These are phyloP conservation scores for Nicotiana undulata DNA, from an alignment of 257 asterid species.

Conservation along the genomic window DNA sequence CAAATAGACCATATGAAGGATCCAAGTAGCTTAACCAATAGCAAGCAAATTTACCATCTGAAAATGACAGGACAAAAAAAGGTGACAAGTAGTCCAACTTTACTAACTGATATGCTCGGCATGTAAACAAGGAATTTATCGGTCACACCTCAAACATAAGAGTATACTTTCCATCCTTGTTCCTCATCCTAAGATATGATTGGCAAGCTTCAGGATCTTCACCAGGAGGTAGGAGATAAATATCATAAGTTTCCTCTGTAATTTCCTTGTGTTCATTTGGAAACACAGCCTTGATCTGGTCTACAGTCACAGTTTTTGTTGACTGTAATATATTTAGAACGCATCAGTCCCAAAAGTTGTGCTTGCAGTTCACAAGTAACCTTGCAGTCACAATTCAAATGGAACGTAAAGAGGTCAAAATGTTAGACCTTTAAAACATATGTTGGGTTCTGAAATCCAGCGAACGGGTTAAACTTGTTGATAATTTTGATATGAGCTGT, in stretches of 20 bases:
- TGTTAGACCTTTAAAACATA: constrained; percentile 73
- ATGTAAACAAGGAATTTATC: neutral
- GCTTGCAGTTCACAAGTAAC: neutral
- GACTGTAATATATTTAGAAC: constrained; percentile 38
- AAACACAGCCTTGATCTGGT: constrained; percentile 73
- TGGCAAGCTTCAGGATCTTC: constrained; percentile 99
- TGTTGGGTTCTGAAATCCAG: constrained; percentile 94
- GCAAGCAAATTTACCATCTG: neutral
- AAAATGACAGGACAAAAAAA: neutral
- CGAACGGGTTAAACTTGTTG: constrained; percentile 93
- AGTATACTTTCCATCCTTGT: constrained; percentile 90
- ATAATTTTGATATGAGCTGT: constrained; percentile 94
- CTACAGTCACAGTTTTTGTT: constrained; percentile 54
- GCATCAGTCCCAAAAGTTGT: neutral
- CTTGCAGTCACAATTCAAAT: neutral
- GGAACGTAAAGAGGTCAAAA: neutral
- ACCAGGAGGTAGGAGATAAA: constrained; percentile 97
- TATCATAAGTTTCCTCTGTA: constrained; percentile 92
- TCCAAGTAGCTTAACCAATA: neutral
- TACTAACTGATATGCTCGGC: constrained; percentile 1
- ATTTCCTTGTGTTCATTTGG: constrained; percentile 51
- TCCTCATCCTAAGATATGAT: constrained; percentile 98
- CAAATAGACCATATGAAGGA: neutral
- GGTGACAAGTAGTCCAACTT: neutral
- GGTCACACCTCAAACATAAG: constrained; percentile 96